These are phyloP conservation scores for Tricholomella constricta DNA, from an alignment of 768 basidiomycete species.

Conservation along the genomic window DNA sequence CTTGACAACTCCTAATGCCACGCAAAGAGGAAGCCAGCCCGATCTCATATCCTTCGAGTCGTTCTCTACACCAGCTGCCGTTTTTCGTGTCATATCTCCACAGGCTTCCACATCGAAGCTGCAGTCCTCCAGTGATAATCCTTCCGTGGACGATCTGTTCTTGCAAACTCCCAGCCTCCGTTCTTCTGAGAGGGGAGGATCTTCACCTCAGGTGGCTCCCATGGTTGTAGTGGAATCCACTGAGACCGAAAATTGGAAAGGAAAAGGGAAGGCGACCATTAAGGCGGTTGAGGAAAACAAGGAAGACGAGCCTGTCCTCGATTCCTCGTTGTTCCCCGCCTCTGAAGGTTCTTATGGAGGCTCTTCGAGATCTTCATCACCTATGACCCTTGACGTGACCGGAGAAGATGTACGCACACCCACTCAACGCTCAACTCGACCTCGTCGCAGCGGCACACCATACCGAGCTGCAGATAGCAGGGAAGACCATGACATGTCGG, in stretches of 20 bases:
- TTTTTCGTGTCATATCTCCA: conserved; percentile 18
- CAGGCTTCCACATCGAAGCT: conserved; percentile 12
- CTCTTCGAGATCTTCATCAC: background rate
- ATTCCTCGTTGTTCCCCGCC: conserved; percentile 1
- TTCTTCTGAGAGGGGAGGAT: background rate
- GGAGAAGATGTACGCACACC: conserved; percentile 2
- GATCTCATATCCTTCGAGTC: conserved; percentile 47
- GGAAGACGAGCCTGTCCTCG: conserved; percentile 8
- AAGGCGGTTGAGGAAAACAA: background rate
- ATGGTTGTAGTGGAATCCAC: background rate
- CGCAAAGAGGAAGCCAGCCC: background rate
- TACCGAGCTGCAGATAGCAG: background rate
- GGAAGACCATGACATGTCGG: background rate
- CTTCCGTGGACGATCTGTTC: conserved; percentile 31
- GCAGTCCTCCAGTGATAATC: conserved; percentile 7
- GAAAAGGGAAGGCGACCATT: background rate
- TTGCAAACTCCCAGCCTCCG: conserved; percentile 15
- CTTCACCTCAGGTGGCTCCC: background rate
- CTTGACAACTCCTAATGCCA: background rate
- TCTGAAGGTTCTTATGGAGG: background rate
- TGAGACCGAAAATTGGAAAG: background rate
- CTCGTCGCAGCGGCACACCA: background rate
- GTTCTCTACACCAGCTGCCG: conserved; percentile 30
- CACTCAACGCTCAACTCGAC: background rate
- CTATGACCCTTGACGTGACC: background rate